These are phyloP conservation scores for Alloascoidea hylecoeti DNA, from an alignment of 805 yeast species.

Conservation along the genomic window DNA sequence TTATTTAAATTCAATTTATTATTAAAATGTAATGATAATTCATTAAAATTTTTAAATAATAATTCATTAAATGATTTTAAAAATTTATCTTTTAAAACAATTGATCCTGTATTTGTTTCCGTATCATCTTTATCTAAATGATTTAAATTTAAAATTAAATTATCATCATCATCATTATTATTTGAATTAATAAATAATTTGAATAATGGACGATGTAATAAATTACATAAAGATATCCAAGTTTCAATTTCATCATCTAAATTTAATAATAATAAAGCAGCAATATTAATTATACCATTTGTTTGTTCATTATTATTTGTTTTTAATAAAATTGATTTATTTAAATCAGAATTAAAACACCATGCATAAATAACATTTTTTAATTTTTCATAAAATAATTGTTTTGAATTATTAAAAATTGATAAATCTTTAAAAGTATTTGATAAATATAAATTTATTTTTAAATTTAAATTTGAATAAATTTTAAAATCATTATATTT, in stretches of 20 bases:
- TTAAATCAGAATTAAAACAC: slow-evolving; percentile 8
- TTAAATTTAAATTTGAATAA: slow-evolving; percentile 2
- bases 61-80: slow-evolving; percentile 31
- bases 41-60: slow-evolving; percentile 27
- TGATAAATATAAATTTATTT: slow-evolving; percentile 15
- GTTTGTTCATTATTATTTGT: slow-evolving; percentile 16
- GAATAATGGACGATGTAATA: slow-evolving; percentile 20
- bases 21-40: slow-evolving; percentile 34
- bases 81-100: slow-evolving; percentile 24
- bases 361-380: slow-evolving; percentile 20
- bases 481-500: background rate
- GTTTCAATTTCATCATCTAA: slow-evolving; percentile 21
- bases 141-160: too few relatives aligned
- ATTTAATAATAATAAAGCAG: slow-evolving; percentile 26
- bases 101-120: too few relatives aligned
- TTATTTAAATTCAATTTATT: slow-evolving; percentile 24
- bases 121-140: too few relatives aligned
- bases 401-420: slow-evolving; percentile 17
- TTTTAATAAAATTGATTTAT: slow-evolving; percentile 9
- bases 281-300: slow-evolving; percentile 22
- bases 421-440: slow-evolving; percentile 22
- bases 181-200: slow-evolving; percentile 15
- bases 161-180: slow-evolving; percentile 14
- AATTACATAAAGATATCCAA: slow-evolving; percentile 23
- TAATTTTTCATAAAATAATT: slow-evolving; percentile 17